A percentile compares a stretch with the other conserved stretches of the same genome.
Evolutionary conservation across 495 filamentous ascomycete species (phyloP).

Genomic region (Talaromyces liani): DNA sequence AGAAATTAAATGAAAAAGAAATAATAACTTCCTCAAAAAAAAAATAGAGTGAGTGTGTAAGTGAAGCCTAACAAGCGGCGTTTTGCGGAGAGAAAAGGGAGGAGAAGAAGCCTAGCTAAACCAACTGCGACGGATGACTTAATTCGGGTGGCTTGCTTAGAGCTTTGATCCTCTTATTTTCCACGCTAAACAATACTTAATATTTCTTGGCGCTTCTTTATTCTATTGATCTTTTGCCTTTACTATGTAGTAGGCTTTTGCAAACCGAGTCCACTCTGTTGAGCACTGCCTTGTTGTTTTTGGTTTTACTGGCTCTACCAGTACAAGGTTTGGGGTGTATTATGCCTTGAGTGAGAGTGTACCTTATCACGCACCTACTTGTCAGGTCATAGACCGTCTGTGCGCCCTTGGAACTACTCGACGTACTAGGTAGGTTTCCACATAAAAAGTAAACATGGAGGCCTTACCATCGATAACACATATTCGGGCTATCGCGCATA

Average conservation of each 20-base stretch:
- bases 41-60: not conserved
- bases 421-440: not conserved
- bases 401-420: not conserved
- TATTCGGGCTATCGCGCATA: not conserved
- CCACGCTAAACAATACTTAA: not conserved
- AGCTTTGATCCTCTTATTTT: not conserved
- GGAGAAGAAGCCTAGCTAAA: not conserved
- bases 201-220: not conserved
- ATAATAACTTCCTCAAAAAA: not conserved
- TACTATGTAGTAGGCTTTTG: too few relatives aligned
- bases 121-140: not conserved
- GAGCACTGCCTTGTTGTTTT: too few relatives aligned
- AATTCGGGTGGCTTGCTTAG: constrained; percentile 6
- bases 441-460: not conserved
- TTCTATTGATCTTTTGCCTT: not conserved
- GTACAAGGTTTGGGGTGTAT: too few relatives aligned
- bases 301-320: too few relatives aligned
- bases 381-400: not conserved
- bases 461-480: not conserved
- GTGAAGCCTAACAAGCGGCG: not conserved
- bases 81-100: not conserved
- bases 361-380: too few relatives aligned
- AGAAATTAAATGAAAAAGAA: not conserved
- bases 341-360: too few relatives aligned
- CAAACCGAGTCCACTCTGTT: too few relatives aligned